These are phyloP conservation scores for Huntiella savannae DNA, from an alignment of 2,329 filamentous ascomycete species.

Conservation along the genomic window DNA sequence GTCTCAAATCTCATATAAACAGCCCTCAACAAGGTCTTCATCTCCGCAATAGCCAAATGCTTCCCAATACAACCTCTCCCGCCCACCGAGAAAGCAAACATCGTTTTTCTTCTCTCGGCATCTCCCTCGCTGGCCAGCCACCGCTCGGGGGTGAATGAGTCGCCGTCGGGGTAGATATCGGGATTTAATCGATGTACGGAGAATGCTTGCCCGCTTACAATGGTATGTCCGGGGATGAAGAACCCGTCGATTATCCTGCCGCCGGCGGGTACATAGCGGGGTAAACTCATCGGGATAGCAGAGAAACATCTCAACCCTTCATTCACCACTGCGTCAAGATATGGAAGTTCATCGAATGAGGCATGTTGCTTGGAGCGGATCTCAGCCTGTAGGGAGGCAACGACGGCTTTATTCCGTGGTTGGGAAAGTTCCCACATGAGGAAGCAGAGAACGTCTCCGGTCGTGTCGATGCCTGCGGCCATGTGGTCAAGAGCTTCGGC, in stretches of 20 bases:
- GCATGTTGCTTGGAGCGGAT: conserved; percentile 23
- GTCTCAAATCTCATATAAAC: conserved; percentile 42
- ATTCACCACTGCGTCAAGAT: conserved; percentile 42
- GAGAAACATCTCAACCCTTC: conserved; percentile 45
- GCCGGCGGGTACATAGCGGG: conserved; percentile 34
- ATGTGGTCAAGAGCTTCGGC: conserved; percentile 55
- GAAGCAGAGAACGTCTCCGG: conserved; percentile 49
- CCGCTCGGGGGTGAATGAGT: conserved; percentile 60
- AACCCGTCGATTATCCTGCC: conserved; percentile 37
- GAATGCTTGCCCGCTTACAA: conserved; percentile 42
- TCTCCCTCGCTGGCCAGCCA: conserved; percentile 65
- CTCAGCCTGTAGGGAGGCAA: conserved; percentile 34
- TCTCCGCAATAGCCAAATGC: conserved; percentile 46
- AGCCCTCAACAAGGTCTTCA: conserved; percentile 45
- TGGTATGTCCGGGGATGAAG: conserved; percentile 31
- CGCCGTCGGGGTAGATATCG: conserved; percentile 59
- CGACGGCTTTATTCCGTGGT: conserved; percentile 30
- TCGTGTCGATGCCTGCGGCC: conserved; percentile 54
- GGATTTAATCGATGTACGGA: conserved; percentile 39
- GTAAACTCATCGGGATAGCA: conserved; percentile 48
- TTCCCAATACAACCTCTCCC: conserved; percentile 47
- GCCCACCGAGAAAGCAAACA: conserved; percentile 48
- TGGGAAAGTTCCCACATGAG: conserved; percentile 53
- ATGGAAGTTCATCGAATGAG: conserved; percentile 31
- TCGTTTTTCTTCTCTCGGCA: conserved; percentile 42